Base-by-base conservation (phyloP, 2,329 filamentous ascomycete species). In the Salinomyces thailandicus region DNA sequence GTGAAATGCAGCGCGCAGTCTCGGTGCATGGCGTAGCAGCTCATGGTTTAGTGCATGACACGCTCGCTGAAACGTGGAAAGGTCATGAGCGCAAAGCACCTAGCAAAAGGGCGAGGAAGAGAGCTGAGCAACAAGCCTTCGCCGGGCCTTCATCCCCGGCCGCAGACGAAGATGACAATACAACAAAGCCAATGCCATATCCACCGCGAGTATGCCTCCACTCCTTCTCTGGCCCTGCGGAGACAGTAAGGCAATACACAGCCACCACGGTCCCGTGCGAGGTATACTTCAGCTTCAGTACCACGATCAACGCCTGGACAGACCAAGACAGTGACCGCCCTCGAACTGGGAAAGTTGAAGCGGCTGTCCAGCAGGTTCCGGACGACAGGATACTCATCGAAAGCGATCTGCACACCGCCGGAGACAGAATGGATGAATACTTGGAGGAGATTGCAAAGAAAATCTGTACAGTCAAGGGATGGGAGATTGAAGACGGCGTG, bases 161-260 rank as follows among this genome's bases (percentile, higher is more conserved):
- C 17, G 43, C 42, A 9, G 37, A 31, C 5, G 24, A 31, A 5
- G 11, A 13, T 7, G 31, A 33, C 1, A 30, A 44, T 5, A 13
- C 35, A 5, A 22, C 33, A 11, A 37, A 27, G 4, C 49, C 66
- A 1, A 77, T 71, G 41, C 79, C 82, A 0, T 96, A 81, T 49
- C 87, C 91, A 3, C 86, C 87, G 1, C 69, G 87, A 6, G 80
- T 96, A 55, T 98, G 91, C 54, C 74, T 98, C 41, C 91, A 98
- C 60, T 95, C 87, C 0, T 98, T 86, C 60, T 93, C 83, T 32
- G 89, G 85, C 0, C 73, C 80, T 5, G 68, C 75, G 8, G 79
- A 91, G 38, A 72, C 79, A 19, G 63, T 95, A 24, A 79, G 73
- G 46, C 85, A 86, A 57, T 96, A 94, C 52, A 63, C 85, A 32